A percentile compares a stretch with the other conserved stretches of the same genome.
Evolutionary conservation across 1,139 yeast genomes (phyloP).

Genomic region (Pichia norvegensis): DNA sequence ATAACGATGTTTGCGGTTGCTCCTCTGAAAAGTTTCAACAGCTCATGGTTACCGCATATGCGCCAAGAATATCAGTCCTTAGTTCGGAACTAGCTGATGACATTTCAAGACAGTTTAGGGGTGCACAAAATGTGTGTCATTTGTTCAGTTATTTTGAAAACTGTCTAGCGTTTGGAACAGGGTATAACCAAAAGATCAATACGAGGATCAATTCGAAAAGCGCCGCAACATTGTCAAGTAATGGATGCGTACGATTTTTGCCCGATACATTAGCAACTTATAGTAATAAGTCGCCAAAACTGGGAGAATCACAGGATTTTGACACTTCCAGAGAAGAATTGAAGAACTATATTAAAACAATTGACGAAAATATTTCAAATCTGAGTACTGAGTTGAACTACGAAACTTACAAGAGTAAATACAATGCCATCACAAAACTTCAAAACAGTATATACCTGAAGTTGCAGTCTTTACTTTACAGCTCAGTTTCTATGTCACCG

Average conservation of each 20-base stretch:
- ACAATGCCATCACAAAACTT: constrained; percentile 13
- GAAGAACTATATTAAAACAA: constrained; percentile 18
- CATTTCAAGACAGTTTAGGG: constrained; percentile 8
- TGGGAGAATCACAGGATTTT: constrained; percentile 21
- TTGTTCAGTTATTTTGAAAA: constrained; percentile 25
- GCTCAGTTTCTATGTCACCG: constrained; percentile 57
- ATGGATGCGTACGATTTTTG: constrained; percentile 14
- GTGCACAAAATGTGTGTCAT: constrained; percentile 2
- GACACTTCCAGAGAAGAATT: constrained; percentile 13
- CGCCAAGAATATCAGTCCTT: constrained; percentile 15
- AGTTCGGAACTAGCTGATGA: constrained; percentile 11
- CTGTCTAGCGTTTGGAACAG: constrained; percentile 16
- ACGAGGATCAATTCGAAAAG: background rate
- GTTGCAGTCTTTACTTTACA: constrained; percentile 52
- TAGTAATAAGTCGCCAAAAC: background rate
- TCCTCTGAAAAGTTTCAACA: constrained; percentile 24
- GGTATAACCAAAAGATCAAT: constrained; percentile 1
- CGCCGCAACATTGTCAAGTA: background rate
- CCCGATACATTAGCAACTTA: constrained; percentile 5
- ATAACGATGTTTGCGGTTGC: constrained; percentile 23
- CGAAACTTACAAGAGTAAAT: constrained; percentile 2
- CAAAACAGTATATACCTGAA: constrained; percentile 48
- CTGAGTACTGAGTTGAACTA: background rate
- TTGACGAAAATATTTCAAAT: constrained; percentile 13
- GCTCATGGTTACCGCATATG: constrained; percentile 17